Evolutionary conservation across 1,139 yeast genomes (phyloP).

Genomic region (Suhomyces maxii): DNA sequence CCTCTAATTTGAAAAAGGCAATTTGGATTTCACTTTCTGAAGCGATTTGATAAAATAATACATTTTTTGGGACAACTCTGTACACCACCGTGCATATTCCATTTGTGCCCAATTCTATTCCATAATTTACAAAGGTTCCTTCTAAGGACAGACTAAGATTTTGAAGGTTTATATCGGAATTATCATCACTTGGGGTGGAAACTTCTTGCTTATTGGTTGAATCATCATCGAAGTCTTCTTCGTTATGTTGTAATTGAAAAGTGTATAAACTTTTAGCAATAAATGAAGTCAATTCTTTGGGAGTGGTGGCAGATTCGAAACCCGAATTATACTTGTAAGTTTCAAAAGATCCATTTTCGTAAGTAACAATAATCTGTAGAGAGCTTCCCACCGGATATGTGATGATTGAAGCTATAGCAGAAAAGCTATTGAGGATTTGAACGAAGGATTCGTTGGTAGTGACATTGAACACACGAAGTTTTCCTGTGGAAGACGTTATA

Average conservation of each 20-base stretch:
- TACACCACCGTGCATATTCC: conserved; percentile 28
- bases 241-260: conserved; percentile 28
- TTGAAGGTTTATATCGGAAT: conserved; percentile 12
- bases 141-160: conserved; percentile 26
- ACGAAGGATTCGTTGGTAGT: neutral
- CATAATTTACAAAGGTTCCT: conserved; percentile 31
- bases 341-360: conserved; percentile 34
- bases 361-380: conserved; percentile 17
- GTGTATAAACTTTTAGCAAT: conserved; percentile 24
- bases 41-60: conserved; percentile 29
- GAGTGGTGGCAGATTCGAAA: neutral
- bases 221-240: conserved; percentile 19
- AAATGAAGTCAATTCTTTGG: conserved; percentile 18
- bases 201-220: conserved; percentile 6
- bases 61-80: conserved; percentile 31
- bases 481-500: conserved; percentile 11
- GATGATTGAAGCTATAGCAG: neutral
- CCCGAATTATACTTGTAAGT: conserved; percentile 11
- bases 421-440: neutral
- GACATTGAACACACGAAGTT: conserved; percentile 4
- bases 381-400: neutral
- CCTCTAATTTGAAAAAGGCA: conserved; percentile 15
- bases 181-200: conserved; percentile 6
- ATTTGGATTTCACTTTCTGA: conserved; percentile 28
- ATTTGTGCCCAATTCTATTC: conserved; percentile 20